Percentiles rank a stretch among this genome's conserved stretches.
These are phyloP conservation scores for Mycena galopus DNA, from an alignment of 768 basidiomycete genomes.

Conservation along the genomic window DNA sequence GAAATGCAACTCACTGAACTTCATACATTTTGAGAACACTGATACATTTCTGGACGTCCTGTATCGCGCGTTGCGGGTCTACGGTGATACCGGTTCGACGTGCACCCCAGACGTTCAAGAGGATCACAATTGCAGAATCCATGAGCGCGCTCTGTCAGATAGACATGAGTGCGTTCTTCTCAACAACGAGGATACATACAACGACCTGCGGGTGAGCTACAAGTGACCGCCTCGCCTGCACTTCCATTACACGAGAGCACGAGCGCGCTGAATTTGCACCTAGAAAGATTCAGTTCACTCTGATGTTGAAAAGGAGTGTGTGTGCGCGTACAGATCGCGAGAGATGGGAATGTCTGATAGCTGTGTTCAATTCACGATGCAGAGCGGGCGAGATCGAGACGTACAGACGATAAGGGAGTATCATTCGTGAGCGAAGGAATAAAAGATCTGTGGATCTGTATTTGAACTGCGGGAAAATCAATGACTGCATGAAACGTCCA, in stretches of 20 bases:
- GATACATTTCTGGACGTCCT: conserved; percentile 68
- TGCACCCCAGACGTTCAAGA: conserved; percentile 65
- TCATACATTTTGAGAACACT: conserved; percentile 47
- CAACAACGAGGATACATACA: neutral
- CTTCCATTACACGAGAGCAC: conserved; percentile 68
- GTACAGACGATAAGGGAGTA: conserved; percentile 46
- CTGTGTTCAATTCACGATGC: neutral
- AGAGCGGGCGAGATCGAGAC: neutral
- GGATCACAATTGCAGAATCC: conserved; percentile 59
- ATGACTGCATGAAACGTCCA: neutral
- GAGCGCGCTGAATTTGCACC: conserved; percentile 72
- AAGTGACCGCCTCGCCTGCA: conserved; percentile 41
- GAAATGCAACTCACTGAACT: conserved; percentile 8
- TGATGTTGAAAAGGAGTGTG: too few relatives aligned
- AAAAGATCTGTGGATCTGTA: conserved; percentile 74
- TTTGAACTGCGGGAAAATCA: conserved; percentile 47
- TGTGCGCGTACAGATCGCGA: conserved; percentile 64
- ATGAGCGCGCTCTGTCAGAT: conserved; percentile 46
- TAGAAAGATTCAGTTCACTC: too few relatives aligned
- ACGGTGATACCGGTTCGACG: conserved; percentile 55
- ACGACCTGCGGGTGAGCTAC: conserved; percentile 15
- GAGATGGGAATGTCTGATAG: conserved; percentile 63
- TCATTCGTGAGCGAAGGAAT: conserved; percentile 64
- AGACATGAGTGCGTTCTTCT: neutral
- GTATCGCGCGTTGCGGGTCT: conserved; percentile 60